phyloP scores from a whole-genome alignment of 2,329 filamentous ascomycete genomes.

The Leptographium procerum region DNA sequence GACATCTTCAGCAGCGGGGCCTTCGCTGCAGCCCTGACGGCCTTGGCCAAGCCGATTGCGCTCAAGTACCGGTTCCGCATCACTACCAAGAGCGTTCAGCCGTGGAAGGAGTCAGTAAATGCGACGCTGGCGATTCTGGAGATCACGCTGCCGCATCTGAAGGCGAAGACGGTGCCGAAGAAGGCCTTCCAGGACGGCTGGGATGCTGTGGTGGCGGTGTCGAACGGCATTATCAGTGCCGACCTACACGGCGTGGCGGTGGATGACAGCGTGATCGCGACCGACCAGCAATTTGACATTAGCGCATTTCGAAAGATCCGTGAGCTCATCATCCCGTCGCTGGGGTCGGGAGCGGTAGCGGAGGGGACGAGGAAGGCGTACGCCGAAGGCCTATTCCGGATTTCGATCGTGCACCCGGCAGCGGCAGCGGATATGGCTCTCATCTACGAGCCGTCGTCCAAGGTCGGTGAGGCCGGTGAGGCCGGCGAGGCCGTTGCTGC shows the following conservation, averaged over 20 bases:
- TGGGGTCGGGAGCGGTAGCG: conserved; percentile 55
- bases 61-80: conserved; percentile 73
- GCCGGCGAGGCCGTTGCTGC: not conserved
- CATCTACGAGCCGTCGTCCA: conserved; percentile 38
- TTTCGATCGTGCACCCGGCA: conserved; percentile 66
- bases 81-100: conserved; percentile 55
- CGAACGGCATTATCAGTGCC: conserved; percentile 58
- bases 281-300: conserved; percentile 77
- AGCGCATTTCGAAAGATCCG: conserved; percentile 57
- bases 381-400: conserved; percentile 64
- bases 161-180: conserved; percentile 33
- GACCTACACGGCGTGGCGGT: conserved; percentile 39
- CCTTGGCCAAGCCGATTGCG: conserved; percentile 57
- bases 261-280: conserved; percentile 30
- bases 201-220: conserved; percentile 53
- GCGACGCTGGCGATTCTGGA: conserved; percentile 58
- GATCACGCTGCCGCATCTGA: conserved; percentile 51
- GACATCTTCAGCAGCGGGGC: conserved; percentile 61
- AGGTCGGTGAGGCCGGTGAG: conserved; percentile 15
- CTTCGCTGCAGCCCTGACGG: conserved; percentile 51
- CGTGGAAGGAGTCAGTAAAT: conserved; percentile 74
- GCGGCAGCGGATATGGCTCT: conserved; percentile 40
- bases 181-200: conserved; percentile 50
- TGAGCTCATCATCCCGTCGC: conserved; percentile 59
- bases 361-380: conserved; percentile 59